phyloP scores from a whole-genome alignment of 345 rosid species.

The Eucalyptus regnans region DNA sequence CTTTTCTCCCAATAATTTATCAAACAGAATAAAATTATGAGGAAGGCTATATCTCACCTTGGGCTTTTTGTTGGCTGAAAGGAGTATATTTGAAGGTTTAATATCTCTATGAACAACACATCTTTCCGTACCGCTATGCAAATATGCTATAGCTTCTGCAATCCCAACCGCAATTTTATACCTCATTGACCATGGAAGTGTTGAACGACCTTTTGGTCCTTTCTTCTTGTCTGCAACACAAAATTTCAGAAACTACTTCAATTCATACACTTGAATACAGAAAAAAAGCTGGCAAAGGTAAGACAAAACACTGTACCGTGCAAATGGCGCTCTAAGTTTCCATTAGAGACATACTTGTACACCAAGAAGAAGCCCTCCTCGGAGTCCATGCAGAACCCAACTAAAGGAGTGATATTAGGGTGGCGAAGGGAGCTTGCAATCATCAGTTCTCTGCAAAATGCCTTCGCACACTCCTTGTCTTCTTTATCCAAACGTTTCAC shows the following conservation, averaged over 20 bases:
- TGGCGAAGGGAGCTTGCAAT: constrained; percentile 83
- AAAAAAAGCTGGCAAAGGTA: not conserved
- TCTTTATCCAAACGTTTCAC: constrained; percentile 78
- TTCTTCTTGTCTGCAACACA: constrained; percentile 49
- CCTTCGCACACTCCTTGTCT: constrained; percentile 81
- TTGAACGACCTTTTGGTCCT: constrained; percentile 20
- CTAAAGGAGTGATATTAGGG: constrained; percentile 64
- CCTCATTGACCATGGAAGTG: constrained; percentile 67
- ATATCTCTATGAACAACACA: constrained; percentile 95
- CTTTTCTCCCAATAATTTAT: not conserved
- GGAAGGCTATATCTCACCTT: constrained; percentile 28
- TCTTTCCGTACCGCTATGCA: constrained; percentile 79
- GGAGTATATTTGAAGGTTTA: constrained; percentile 90
- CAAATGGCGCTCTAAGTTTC: constrained; percentile 71
- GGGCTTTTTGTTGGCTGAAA: constrained; percentile 73
- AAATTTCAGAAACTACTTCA: not conserved
- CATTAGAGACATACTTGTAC: constrained; percentile 86
- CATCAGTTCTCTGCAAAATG: constrained; percentile 94
- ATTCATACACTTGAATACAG: not conserved
- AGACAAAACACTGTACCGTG: constrained; percentile 40
- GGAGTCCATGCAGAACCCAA: constrained; percentile 85
- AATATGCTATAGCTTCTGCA: constrained; percentile 66
- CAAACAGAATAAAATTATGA: not conserved
- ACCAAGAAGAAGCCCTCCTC: constrained; percentile 90
- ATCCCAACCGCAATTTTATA: constrained; percentile 75